phyloP scores from a whole-genome alignment of 768 basidiomycete species.

The Rubroboletus satanas region DNA sequence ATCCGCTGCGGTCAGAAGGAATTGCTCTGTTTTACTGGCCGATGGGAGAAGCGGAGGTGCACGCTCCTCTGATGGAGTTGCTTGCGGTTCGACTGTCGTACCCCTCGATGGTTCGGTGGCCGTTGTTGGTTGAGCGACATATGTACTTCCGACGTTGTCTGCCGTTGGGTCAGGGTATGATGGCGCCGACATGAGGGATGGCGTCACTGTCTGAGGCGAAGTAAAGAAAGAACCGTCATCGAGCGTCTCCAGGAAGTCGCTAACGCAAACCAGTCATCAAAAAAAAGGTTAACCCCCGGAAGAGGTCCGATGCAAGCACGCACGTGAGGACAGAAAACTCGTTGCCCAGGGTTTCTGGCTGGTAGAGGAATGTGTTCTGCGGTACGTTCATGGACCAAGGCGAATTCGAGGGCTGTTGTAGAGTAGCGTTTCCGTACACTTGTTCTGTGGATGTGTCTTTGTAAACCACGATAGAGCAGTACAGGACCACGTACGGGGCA shows the following conservation, averaged over 20 bases:
- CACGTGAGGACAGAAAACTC: slow-evolving; percentile 81
- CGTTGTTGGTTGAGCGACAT: slow-evolving; percentile 12
- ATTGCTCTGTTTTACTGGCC: slow-evolving; percentile 80
- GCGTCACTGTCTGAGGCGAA: slow-evolving; percentile 46
- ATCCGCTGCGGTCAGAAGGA: slow-evolving; percentile 91
- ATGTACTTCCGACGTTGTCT: slow-evolving; percentile 12
- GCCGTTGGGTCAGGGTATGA: slow-evolving; percentile 18
- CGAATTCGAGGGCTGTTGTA: slow-evolving; percentile 33
- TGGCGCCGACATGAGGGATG: slow-evolving; percentile 46
- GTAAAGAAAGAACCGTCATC: slow-evolving; percentile 82
- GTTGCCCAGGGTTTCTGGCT: slow-evolving; percentile 71
- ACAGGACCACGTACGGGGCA: slow-evolving; percentile 20
- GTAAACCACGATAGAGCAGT: not conserved
- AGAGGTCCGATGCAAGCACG: slow-evolving; percentile 15
- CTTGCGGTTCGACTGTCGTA: slow-evolving; percentile 20
- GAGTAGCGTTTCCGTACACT: slow-evolving; percentile 18
- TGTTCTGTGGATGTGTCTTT: slow-evolving; percentile 13
- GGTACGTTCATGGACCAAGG: slow-evolving; percentile 54
- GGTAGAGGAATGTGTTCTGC: slow-evolving; percentile 58
- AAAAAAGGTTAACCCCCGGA: not conserved
- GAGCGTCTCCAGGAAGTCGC: slow-evolving; percentile 85
- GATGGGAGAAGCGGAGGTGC: slow-evolving; percentile 59
- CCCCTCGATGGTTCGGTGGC: slow-evolving; percentile 22
- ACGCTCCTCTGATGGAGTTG: slow-evolving; percentile 36
- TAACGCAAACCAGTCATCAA: slow-evolving; percentile 24